A percentile compares a stretch with the other conserved stretches of the same genome.
These are phyloP conservation scores for Penicillium sp. DNA, from an alignment of 2,329 filamentous ascomycete genomes.

Conservation along the genomic window DNA sequence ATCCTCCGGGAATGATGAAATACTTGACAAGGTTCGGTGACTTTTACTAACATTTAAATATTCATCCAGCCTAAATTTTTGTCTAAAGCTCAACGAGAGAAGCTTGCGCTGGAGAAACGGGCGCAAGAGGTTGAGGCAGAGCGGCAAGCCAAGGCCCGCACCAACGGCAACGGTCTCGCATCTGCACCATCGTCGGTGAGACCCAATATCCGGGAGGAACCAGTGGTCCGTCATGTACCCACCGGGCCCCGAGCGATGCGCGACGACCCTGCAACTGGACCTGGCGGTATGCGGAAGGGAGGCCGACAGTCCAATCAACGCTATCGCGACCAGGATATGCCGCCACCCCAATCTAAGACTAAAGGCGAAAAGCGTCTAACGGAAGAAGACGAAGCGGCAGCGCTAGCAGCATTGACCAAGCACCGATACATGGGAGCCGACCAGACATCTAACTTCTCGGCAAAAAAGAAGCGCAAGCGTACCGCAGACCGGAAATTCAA, in stretches of 20 bases:
- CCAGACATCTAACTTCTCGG: constrained; percentile 80
- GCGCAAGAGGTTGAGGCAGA: constrained; percentile 61
- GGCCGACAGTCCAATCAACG: constrained; percentile 3
- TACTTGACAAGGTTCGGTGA: background rate
- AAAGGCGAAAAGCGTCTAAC: constrained; percentile 39
- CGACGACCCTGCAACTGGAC: constrained; percentile 42
- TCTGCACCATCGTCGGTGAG: constrained; percentile 10
- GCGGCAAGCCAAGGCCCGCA: constrained; percentile 40
- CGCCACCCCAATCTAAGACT: constrained; percentile 37
- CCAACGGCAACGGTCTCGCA: constrained; percentile 22
- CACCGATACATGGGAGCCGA: constrained; percentile 87
- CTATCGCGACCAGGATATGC: constrained; percentile 42
- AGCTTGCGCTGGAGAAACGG: constrained; percentile 67
- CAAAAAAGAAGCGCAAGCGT: constrained; percentile 87
- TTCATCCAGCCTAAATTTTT: constrained; percentile 64
- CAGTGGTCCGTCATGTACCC: constrained; percentile 36
- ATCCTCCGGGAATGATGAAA: constrained; percentile 9
- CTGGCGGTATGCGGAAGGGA: constrained; percentile 41
- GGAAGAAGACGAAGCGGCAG: constrained; percentile 51
- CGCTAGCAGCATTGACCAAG: constrained; percentile 65
- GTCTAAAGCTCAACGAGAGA: constrained; percentile 72
- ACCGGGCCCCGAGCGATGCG: constrained; percentile 66
- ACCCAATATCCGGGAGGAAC: constrained; percentile 3
- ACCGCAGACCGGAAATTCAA: constrained; percentile 97
- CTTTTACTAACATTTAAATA: constrained; percentile 14